Base-by-base conservation (phyloP, 768 basidiomycete species). In the Goffeauzyma gilvescens region DNA sequence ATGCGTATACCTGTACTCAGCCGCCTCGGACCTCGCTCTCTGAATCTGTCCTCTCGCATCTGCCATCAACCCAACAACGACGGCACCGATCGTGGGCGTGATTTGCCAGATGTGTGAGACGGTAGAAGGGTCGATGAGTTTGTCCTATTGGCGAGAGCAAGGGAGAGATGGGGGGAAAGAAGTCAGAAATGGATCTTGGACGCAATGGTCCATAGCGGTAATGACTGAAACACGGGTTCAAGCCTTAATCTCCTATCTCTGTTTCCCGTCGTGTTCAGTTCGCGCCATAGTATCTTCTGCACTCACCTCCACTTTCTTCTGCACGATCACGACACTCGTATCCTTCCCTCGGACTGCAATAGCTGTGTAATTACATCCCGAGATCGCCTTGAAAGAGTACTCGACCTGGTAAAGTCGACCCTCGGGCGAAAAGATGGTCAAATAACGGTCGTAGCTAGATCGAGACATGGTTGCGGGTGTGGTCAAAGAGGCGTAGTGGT, bases 381-480 rank as follows among this genome's bases (percentile, higher is more conserved):
- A 85, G 64, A 96, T 95, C 36, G 93, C 93, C 67, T 96, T 98
- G 78, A 96, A 96, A 21, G 93, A 90, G 72, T 96, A 96, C 69
- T 96, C 93, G 62, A 96, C 90, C 87, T 98, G 93, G 62, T 96
- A 98, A 46, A 98, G 68, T 41, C 62, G 46, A 30, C 93, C 93
- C 68, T 98, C 86, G 2, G 87, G 87, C 2, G 85, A 93, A 70
- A 93, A 93, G 52, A 95, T 83, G 21, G 90, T 95, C 33, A 96
- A 76, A 66, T 84, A 95, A n/a, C n/a, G n/a, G n/a, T n/a, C n/a
- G n/a, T n/a, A n/a, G n/a, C n/a, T n/a, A n/a, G n/a, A n/a, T n/a
- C n/a, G n/a, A n/a, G n/a, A n/a, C n/a, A n/a, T n/a, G n/a, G n/a
- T n/a, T n/a, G n/a, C n/a, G n/a, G n/a, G n/a, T n/a, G n/a, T n/a